Conservation (phyloP, 768 basidiomycete genomes). For the Lentinula detonsa region DNA sequence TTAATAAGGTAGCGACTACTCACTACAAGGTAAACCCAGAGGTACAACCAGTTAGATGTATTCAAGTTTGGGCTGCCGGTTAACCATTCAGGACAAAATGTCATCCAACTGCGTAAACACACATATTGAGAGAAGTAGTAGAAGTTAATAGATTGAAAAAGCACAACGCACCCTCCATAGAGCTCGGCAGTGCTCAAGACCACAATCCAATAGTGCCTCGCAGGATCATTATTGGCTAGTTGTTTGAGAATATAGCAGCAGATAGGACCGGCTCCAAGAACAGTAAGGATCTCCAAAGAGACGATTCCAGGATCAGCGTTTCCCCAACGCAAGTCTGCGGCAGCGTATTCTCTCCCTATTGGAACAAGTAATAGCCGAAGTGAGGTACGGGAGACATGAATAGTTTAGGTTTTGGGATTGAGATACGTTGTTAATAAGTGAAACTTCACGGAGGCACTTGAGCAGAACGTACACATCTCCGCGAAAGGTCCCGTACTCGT, state of each 20-base stretch:
- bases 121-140: not conserved
- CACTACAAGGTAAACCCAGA: conserved; percentile 81
- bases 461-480: conserved; percentile 56
- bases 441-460: not conserved
- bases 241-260: conserved; percentile 68
- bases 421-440: not conserved
- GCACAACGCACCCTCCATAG: conserved; percentile 59
- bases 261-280: conserved; percentile 70
- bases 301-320: conserved; percentile 73
- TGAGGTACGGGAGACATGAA: not conserved
- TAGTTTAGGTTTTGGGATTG: not conserved
- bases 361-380: not conserved
- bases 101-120: conserved; percentile 65
- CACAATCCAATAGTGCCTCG: conserved; percentile 75
- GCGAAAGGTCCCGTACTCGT: conserved; percentile 65
- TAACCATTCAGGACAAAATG: conserved; percentile 84
- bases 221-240: conserved; percentile 57
- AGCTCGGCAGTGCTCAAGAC: conserved; percentile 72
- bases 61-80: conserved; percentile 67
- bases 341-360: conserved; percentile 76
- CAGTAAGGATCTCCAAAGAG: conserved; percentile 78
- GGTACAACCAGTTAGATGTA: conserved; percentile 61
- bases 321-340: conserved; percentile 81
- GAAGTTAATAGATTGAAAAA: not conserved
- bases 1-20: conserved; percentile 26